Percentiles rank a stretch among this genome's conserved stretches.
phyloP scores from a whole-genome alignment of 2,329 filamentous ascomycete genomes.

The Rhytidhysteron rufulum region DNA sequence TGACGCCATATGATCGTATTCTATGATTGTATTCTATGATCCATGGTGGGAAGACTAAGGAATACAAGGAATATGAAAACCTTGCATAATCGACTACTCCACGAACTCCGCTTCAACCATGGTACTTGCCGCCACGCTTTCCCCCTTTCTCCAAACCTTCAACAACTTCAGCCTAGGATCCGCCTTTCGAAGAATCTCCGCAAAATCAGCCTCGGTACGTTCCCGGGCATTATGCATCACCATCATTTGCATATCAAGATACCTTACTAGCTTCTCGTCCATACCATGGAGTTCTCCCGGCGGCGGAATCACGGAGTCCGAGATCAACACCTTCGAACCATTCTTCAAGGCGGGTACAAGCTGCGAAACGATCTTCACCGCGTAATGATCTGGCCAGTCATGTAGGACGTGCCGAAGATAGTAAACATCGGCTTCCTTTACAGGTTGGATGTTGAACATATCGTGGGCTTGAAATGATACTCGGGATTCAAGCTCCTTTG shows the following conservation, averaged over 20 bases:
- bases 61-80: too few relatives aligned
- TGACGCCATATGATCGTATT: too few relatives aligned
- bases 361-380: constrained; percentile 4
- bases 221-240: neutral
- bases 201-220: neutral
- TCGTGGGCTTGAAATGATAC: constrained; percentile 1
- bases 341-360: constrained; percentile 7
- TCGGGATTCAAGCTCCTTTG: neutral
- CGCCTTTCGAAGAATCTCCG: neutral
- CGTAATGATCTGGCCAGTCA: constrained; percentile 5
- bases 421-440: constrained; percentile 7
- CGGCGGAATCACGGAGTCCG: constrained; percentile 8
- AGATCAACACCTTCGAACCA: constrained; percentile 5
- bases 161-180: neutral
- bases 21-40: too few relatives aligned
- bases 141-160: too few relatives aligned
- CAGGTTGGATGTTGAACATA: constrained; percentile 5
- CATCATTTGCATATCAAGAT: neutral
- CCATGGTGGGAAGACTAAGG: too few relatives aligned
- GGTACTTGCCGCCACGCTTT: too few relatives aligned
- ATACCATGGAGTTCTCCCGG: neutral
- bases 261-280: neutral
- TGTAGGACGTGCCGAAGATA: constrained; percentile 1
- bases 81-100: too few relatives aligned
- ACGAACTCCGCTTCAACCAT: too few relatives aligned